These are phyloP conservation scores for Termitomyces sp. DNA, from an alignment of 768 basidiomycete species.

Conservation along the genomic window DNA sequence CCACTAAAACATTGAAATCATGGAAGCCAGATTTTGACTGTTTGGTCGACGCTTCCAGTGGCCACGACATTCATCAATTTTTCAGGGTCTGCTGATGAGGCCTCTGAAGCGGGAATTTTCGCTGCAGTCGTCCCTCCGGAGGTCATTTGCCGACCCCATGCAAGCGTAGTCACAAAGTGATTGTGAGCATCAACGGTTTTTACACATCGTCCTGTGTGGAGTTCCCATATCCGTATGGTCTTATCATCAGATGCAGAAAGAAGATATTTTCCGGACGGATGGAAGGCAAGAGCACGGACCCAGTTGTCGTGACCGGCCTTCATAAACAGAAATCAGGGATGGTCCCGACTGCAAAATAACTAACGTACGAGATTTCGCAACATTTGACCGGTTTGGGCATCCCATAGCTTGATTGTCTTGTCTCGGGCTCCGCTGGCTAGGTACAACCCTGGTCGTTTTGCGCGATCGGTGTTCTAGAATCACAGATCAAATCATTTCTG, in stretches of 20 bases:
- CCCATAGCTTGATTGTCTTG: slow-evolving; percentile 92
- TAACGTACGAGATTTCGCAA: slow-evolving; percentile 63
- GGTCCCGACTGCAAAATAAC: slow-evolving; percentile 3
- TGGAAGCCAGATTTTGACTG: slow-evolving; percentile 61
- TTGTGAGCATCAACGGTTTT: slow-evolving; percentile 86
- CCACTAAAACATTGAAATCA: slow-evolving; percentile 20
- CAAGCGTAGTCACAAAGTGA: slow-evolving; percentile 75
- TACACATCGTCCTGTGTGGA: slow-evolving; percentile 77
- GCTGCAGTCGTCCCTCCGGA: slow-evolving; percentile 31
- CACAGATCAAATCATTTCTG: slow-evolving; percentile 1
- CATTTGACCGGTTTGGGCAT: slow-evolving; percentile 75
- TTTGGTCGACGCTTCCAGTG: slow-evolving; percentile 64
- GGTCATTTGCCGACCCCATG: slow-evolving; percentile 65
- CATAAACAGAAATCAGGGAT: neutral
- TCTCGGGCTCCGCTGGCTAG: slow-evolving; percentile 84
- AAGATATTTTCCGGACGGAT: slow-evolving; percentile 84
- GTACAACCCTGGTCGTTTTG: slow-evolving; percentile 49
- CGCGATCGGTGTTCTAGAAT: slow-evolving; percentile 43
- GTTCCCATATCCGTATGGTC: slow-evolving; percentile 86
- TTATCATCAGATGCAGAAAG: slow-evolving; percentile 93
- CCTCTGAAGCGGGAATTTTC: slow-evolving; percentile 20
- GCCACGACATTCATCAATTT: slow-evolving; percentile 67
- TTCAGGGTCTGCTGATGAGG: slow-evolving; percentile 33
- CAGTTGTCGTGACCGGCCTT: slow-evolving; percentile 85
- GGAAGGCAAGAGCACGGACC: slow-evolving; percentile 84